Conservation (phyloP, 2,329 filamentous ascomycete species). For the Aspergillus proliferans region DNA sequence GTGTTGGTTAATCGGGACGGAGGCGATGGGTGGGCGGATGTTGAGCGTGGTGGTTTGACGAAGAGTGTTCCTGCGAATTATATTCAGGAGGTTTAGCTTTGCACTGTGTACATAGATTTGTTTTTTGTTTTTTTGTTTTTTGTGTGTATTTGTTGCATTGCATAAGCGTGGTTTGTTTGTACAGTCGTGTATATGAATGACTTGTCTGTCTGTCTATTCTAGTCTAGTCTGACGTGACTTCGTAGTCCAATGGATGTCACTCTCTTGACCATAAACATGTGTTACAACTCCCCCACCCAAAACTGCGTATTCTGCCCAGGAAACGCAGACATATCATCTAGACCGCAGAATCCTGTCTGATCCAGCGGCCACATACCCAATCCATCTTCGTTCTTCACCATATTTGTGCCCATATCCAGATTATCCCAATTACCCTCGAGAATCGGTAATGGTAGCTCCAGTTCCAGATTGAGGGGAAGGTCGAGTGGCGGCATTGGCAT, state of each 20-base stretch:
- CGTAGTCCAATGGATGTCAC: conserved; percentile 1
- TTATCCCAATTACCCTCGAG: no score
- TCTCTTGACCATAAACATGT: neutral
- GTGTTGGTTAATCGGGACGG: conserved; percentile 81
- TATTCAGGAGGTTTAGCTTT: conserved; percentile 61
- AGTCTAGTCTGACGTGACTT: neutral
- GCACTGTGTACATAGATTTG: neutral
- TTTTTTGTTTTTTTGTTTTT: neutral
- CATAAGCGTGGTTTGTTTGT: neutral
- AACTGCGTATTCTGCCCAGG: neutral
- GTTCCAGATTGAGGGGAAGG: neutral
- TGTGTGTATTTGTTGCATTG: neutral
- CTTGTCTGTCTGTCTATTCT: neutral
- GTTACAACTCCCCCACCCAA: neutral
- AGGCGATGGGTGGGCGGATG: conserved; percentile 94
- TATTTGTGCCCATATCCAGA: neutral
- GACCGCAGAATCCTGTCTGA: neutral
- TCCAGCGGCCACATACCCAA: neutral
- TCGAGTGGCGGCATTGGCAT: neutral
- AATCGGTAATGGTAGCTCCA: neutral
- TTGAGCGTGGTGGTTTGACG: conserved; percentile 80
- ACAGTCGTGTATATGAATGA: neutral
- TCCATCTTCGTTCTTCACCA: neutral
- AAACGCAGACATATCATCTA: neutral
- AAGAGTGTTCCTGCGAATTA: conserved; percentile 94